A percentile compares a stretch with the other conserved stretches of the same genome.
Evolutionary conservation across 2,329 filamentous ascomycete genomes (phyloP).

Genomic region (Colletotrichum lini): DNA sequence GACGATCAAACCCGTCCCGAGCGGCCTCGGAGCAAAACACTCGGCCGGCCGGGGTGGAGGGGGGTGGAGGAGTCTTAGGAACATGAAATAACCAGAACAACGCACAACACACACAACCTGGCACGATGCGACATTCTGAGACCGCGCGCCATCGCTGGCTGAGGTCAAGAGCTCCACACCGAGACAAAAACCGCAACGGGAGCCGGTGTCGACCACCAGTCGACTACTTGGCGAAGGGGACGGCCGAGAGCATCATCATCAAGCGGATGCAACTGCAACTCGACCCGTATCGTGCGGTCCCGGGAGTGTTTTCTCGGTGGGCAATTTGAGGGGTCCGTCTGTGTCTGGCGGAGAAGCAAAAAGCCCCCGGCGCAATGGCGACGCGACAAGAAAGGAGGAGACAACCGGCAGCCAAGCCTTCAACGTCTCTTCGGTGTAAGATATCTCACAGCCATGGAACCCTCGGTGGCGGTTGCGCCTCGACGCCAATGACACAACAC

Average conservation of each 20-base stretch:
- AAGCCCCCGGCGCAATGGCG: neutral
- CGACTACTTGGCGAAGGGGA: no score
- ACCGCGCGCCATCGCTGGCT: slow-evolving; percentile 8
- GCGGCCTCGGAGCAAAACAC: slow-evolving; percentile 29
- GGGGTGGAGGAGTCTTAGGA: neutral
- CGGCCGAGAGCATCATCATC: slow-evolving; percentile 21
- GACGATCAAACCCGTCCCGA: slow-evolving; percentile 42
- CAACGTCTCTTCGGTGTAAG: neutral
- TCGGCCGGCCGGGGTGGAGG: neutral
- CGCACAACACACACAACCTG: slow-evolving; percentile 3
- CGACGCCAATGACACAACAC: slow-evolving; percentile 7
- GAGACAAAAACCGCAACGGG: slow-evolving; percentile 26
- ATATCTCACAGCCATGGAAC: neutral
- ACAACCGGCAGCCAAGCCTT: slow-evolving; percentile 4
- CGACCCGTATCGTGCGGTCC: slow-evolving; percentile 12
- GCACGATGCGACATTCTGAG: slow-evolving; percentile 21
- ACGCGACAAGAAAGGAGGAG: neutral
- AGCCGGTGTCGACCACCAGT: neutral
- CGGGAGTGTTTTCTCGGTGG: neutral
- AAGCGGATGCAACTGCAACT: slow-evolving; percentile 31
- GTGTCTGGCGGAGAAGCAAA: neutral
- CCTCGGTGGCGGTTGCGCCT: neutral
- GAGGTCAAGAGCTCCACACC: slow-evolving; percentile 3
- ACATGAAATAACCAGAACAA: slow-evolving; percentile 14
- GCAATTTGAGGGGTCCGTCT: no score